These are phyloP conservation scores for Aspergillus sp. DNA, from an alignment of 2,329 filamentous ascomycete genomes.

Conservation along the genomic window DNA sequence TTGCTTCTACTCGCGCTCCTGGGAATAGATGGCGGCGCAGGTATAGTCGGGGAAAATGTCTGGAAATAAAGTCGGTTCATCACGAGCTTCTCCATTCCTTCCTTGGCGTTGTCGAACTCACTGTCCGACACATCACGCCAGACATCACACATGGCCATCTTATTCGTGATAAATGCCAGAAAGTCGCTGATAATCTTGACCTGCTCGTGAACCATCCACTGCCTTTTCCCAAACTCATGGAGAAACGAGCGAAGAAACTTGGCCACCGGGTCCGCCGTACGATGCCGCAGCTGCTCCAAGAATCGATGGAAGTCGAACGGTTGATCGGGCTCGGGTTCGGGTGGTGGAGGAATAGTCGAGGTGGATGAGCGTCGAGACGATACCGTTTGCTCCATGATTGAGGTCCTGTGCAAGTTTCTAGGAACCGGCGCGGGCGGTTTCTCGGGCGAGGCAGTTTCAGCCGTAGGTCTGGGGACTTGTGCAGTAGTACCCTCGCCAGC, in stretches of 20 bases:
- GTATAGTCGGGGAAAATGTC: slow-evolving; percentile 93
- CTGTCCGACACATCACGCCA: slow-evolving; percentile 95
- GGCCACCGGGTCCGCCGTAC: slow-evolving; percentile 96
- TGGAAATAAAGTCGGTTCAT: slow-evolving; percentile 97
- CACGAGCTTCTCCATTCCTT: slow-evolving; percentile 99
- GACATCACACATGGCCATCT: slow-evolving; percentile 96
- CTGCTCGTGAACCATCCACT: slow-evolving; percentile 99
- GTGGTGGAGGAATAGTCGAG: slow-evolving; percentile 59
- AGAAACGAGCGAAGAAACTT: slow-evolving; percentile 94
- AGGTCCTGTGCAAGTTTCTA: slow-evolving; percentile 25
- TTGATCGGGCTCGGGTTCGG: slow-evolving; percentile 77
- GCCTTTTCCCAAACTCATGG: slow-evolving; percentile 90
- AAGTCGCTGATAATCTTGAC: slow-evolving; percentile 99
- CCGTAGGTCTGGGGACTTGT: slow-evolving; percentile 20
- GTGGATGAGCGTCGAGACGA: slow-evolving; percentile 34
- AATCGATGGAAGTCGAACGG: slow-evolving; percentile 98
- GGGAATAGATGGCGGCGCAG: slow-evolving; percentile 69
- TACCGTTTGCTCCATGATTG: slow-evolving; percentile 25
- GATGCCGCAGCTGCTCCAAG: slow-evolving; percentile 89
- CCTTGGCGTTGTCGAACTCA: slow-evolving; percentile 96
- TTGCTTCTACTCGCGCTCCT: slow-evolving; percentile 61
- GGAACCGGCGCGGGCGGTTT: slow-evolving; percentile 25
- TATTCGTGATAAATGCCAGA: slow-evolving; percentile 92
- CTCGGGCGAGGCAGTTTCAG: slow-evolving; percentile 17
- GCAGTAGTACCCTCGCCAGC: slow-evolving; percentile 29